phyloP scores from a whole-genome alignment of 345 rosid genomes.

The Passiflora organensis region DNA sequence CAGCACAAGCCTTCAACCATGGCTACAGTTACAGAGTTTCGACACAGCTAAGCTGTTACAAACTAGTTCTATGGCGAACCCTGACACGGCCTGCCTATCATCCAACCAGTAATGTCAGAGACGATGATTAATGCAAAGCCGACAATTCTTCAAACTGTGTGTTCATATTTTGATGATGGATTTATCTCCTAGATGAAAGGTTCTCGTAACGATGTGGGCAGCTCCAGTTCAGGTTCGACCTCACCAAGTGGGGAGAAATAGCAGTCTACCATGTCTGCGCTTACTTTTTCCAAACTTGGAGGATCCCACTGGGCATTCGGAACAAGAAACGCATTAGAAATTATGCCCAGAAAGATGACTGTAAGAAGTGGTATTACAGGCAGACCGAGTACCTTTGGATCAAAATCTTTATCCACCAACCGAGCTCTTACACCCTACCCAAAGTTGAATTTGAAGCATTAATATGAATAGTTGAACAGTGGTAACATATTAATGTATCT shows the following conservation, averaged over 20 bases:
- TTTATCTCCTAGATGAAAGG: slow-evolving; percentile 28
- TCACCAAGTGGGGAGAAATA: slow-evolving; percentile 39
- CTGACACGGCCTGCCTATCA: no score
- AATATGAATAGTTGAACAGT: not conserved
- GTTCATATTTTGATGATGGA: not conserved
- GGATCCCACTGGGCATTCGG: slow-evolving; percentile 55
- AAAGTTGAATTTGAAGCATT: not conserved
- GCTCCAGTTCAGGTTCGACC: slow-evolving; percentile 41
- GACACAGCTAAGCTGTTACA: no score
- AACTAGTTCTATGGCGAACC: no score
- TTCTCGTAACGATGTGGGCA: slow-evolving; percentile 48
- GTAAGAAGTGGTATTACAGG: not conserved
- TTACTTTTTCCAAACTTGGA: slow-evolving; percentile 43
- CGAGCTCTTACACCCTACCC: slow-evolving; percentile 76
- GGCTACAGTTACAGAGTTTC: no score
- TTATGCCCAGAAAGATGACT: not conserved
- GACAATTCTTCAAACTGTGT: not conserved
- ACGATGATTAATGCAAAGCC: no score
- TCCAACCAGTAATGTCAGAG: no score
- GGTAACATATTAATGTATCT: not conserved
- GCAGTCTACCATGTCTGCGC: slow-evolving; percentile 54
- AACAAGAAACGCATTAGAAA: not conserved
- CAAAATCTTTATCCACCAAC: slow-evolving; percentile 76
- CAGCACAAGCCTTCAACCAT: no score
- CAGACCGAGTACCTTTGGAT: slow-evolving; percentile 63